These are phyloP conservation scores for Agastache rugosa DNA, from an alignment of 257 asterid species.

Conservation along the genomic window DNA sequence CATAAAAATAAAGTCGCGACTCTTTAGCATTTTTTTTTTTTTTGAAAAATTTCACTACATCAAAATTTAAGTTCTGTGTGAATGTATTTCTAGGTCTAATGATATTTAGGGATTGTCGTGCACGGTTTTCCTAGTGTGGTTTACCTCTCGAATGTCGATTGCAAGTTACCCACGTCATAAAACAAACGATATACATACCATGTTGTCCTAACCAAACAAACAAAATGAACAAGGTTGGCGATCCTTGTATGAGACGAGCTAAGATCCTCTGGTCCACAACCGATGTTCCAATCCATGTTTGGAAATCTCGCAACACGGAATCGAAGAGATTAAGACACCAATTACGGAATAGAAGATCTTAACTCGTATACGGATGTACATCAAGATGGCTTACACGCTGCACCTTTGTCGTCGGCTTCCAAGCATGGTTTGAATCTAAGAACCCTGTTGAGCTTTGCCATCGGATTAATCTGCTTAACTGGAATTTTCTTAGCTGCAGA, in stretches of 20 bases:
- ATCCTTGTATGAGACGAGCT: neutral
- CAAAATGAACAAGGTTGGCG: neutral
- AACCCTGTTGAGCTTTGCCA: conserved; percentile 62
- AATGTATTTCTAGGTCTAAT: too few species aligned
- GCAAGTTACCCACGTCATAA: too few species aligned
- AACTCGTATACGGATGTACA: neutral
- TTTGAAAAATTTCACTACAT: too few species aligned
- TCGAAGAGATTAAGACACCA: neutral
- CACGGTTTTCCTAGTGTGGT: too few species aligned
- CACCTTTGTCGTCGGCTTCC: conserved; percentile 45
- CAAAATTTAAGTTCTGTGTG: too few species aligned
- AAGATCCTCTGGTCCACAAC: neutral
- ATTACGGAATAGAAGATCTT: neutral
- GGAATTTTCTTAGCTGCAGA: conserved; percentile 60
- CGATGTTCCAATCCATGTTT: neutral
- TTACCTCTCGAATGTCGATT: too few species aligned
- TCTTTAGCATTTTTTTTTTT: too few species aligned
- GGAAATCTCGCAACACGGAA: neutral
- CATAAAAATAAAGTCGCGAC: too few species aligned
- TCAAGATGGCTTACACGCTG: conserved; percentile 26
- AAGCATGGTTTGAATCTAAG: conserved; percentile 63
- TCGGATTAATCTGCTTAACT: conserved; percentile 60
- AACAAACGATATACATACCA: too few species aligned
- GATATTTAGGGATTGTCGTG: too few species aligned
- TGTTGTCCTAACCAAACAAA: too few species aligned